Percentiles rank a stretch among this genome's conserved stretches.
Conservation (phyloP, 768 basidiomycete genomes). For the Leucogyrophana mollusca region DNA sequence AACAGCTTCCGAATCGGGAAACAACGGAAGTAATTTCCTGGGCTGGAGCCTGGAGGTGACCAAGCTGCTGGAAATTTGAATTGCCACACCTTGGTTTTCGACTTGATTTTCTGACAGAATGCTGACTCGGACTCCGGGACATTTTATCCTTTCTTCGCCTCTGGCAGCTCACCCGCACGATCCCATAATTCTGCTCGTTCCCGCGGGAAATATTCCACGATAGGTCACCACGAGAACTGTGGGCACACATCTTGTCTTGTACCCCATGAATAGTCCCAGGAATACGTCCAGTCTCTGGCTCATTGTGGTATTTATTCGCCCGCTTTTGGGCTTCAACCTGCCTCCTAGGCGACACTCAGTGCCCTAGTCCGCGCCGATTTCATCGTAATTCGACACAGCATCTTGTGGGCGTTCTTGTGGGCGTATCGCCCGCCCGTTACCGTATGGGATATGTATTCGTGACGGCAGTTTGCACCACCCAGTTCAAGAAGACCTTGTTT, state of each 20-base stretch:
- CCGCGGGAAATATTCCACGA: no score
- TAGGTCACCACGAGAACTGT: no score
- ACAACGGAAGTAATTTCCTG: no score
- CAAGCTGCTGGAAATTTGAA: neutral
- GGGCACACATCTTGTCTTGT: no score
- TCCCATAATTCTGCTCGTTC: no score
- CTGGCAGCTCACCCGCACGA: no score
- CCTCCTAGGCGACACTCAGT: neutral
- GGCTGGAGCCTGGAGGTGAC: no score
- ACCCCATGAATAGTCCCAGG: no score
- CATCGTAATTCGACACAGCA: slow-evolving; percentile 5
- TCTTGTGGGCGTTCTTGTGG: slow-evolving; percentile 7
- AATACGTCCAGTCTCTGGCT: neutral
- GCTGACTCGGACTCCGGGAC: no score
- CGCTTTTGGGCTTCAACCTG: neutral
- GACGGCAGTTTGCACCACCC: slow-evolving; percentile 1
- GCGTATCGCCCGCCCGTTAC: slow-evolving; percentile 5
- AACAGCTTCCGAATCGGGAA: slow-evolving; percentile 7
- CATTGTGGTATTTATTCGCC: neutral
- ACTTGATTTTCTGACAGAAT: no score
- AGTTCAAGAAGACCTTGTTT: neutral
- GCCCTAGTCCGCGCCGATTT: neutral
- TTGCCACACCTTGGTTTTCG: neutral
- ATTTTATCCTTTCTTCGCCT: no score
- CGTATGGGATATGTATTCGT: neutral